Percentiles rank a stretch among this genome's conserved stretches.
Conservation (phyloP, 129 eudicot species). For the Deinandra increscens region DNA sequence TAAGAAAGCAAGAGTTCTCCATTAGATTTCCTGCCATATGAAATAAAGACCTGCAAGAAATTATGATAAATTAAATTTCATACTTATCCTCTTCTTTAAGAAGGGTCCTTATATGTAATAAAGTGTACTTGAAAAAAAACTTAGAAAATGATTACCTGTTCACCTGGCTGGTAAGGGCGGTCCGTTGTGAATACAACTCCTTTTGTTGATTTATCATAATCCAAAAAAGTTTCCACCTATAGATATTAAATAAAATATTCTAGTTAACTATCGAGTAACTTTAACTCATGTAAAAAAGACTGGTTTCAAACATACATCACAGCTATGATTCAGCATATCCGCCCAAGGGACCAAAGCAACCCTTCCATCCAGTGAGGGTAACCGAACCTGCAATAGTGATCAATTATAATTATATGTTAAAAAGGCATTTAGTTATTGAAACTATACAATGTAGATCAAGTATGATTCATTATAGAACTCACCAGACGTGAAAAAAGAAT, state of each 20-base stretch:
- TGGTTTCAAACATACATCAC: constrained; percentile 54
- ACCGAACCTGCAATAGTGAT: constrained; percentile 53
- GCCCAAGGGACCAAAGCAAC: constrained; percentile 99
- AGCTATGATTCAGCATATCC: constrained; percentile 92
- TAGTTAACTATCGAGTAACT: constrained; percentile 10
- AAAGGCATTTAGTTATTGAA: neutral
- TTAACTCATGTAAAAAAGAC: neutral
- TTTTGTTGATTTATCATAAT: constrained; percentile 80
- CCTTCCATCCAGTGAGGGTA: constrained; percentile 89
- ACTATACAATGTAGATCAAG: neutral
- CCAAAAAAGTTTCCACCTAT: constrained; percentile 89
- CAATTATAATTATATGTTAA: neutral
- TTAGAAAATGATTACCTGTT: constrained; percentile 70
- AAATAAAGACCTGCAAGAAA: constrained; percentile 76
- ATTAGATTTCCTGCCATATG: constrained; percentile 91
- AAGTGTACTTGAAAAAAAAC: neutral
- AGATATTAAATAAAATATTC: constrained; percentile 17
- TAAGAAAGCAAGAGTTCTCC: constrained; percentile 96
- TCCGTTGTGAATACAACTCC: constrained; percentile 97
- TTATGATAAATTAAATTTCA: neutral
- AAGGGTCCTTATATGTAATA: neutral
- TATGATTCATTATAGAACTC: constrained; percentile 21
- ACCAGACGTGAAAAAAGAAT: constrained; percentile 97
- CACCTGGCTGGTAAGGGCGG: constrained; percentile 95
- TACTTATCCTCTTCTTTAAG: neutral